Base-by-base conservation (phyloP, 2,329 filamentous ascomycete species). In the Epichloe typhina region DNA sequence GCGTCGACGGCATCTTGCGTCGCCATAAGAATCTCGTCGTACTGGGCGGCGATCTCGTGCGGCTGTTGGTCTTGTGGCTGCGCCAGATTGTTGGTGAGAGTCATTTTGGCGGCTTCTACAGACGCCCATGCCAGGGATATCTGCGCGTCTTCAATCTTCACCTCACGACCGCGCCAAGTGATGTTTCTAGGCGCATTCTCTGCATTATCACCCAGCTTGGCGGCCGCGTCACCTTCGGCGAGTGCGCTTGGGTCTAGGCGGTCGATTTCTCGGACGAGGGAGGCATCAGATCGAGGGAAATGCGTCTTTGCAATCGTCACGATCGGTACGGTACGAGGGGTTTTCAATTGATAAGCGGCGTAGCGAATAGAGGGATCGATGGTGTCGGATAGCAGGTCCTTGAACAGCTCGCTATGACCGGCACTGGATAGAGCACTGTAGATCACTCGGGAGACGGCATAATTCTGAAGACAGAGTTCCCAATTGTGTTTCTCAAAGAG, bases 1-100 rank as follows among this genome's bases (percentile, higher is more conserved):
- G 89, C 88, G 68, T 98, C 93, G 19, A 91, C 88, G 3, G 88
- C 88, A 64, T 98, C 91, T 67, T 97, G 93, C 57, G 88, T 93
- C 21, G 89, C 83, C 57, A 86, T 88, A 26, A 98, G 80, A 49
- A 97, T 83, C 55, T 86, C 86, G 59, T 98, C 93, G 65, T 97
- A 98, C 6, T 88, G 88, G 8, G 83, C 85, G 11, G 90, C 88
- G 60, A 84, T 81, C 53, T 93, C 86, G 57, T 74, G 80, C 48
- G 72, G 76, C 50, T 72, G 69, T 53, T 70, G 66, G 35, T 69
- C 65, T 38, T 62, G 59, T 3, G 69, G 62, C 7, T 72, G 69
- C 3, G 67, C 64, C 41, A 83, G 62, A 50, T 70, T 72, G 51
- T 75, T 67, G 1, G 71, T 64, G 37, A 84, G 61, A 8, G 66